These are phyloP conservation scores for Limnomonas spitsbergensis DNA, from an alignment of 139 green algal genomes.

Conservation along the genomic window DNA sequence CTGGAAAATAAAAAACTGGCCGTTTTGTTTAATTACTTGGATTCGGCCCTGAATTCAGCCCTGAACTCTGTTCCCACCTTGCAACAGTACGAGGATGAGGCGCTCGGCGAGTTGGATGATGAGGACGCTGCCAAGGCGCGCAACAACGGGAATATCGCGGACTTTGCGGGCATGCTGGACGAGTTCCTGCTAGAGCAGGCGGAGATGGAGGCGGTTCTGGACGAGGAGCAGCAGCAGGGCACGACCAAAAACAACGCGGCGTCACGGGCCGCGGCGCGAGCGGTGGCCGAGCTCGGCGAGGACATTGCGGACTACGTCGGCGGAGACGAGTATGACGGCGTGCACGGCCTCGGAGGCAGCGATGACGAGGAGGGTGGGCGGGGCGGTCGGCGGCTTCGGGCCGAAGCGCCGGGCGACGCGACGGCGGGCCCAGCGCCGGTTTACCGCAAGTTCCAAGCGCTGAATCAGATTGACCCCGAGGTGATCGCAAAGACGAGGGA, in stretches of 20 bases:
- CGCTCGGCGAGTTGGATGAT: conserved; percentile 70
- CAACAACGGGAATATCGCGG: conserved; percentile 20
- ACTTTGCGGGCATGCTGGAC: conserved; percentile 67
- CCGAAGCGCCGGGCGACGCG: neutral
- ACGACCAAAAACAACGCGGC: neutral
- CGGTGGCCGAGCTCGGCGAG: neutral
- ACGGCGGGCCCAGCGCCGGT: neutral
- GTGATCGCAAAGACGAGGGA: conserved; percentile 21
- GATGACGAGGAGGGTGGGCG: conserved; percentile 1
- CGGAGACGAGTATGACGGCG: conserved; percentile 1
- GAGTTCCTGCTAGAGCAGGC: conserved; percentile 64
- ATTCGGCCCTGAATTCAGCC: too few relatives aligned
- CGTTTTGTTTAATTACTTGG: too few relatives aligned
- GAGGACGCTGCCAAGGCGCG: conserved; percentile 43
- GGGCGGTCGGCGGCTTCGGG: neutral
- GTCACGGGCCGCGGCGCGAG: neutral
- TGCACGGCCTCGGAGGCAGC: neutral
- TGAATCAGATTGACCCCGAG: conserved; percentile 26
- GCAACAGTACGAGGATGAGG: conserved; percentile 53
- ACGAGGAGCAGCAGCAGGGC: neutral
- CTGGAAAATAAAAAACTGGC: too few relatives aligned
- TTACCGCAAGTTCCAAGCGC: conserved; percentile 2
- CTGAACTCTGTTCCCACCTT: too few relatives aligned
- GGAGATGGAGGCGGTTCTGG: conserved; percentile 8
- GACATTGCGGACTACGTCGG: conserved; percentile 4